Conservation (phyloP, 441 rosid species). For the Kokia cookei region DNA sequence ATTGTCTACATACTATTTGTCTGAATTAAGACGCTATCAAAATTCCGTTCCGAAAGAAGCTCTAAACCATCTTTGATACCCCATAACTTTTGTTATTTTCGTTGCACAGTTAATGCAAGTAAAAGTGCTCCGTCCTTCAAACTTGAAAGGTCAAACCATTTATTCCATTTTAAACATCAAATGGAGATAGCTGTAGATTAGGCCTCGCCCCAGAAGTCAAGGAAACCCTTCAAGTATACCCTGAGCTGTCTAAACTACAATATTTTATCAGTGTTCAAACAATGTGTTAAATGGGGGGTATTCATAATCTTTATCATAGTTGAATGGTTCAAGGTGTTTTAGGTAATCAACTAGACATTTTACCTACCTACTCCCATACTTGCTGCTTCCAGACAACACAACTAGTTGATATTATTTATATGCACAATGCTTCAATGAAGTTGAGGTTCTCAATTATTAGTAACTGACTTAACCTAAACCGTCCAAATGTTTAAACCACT, state of each 20-base stretch:
- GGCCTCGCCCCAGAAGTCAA: not conserved
- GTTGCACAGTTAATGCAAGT: too few species aligned
- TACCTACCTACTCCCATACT: not conserved
- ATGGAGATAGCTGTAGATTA: not conserved
- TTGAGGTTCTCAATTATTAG: not conserved
- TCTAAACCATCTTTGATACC: too few species aligned
- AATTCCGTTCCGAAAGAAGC: too few species aligned
- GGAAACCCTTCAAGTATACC: not conserved
- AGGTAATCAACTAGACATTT: not conserved
- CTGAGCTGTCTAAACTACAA: not conserved
- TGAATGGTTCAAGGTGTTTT: not conserved
- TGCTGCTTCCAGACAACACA: not conserved
- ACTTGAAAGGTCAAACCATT: not conserved
- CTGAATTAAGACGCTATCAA: too few species aligned
- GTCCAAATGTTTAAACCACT: too few species aligned
- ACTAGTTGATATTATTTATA: not conserved
- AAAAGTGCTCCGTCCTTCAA: not conserved
- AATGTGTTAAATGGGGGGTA: not conserved
- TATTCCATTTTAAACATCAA: not conserved
- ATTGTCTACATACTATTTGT: too few species aligned
- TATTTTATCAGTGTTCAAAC: not conserved
- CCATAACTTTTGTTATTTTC: too few species aligned
- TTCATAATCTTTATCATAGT: not conserved
- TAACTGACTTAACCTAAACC: not conserved
- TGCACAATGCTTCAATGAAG: not conserved